These are phyloP conservation scores for Mortierella sp. DNA, from an alignment of 371 early-diverging fungal genomes.

Conservation along the genomic window DNA sequence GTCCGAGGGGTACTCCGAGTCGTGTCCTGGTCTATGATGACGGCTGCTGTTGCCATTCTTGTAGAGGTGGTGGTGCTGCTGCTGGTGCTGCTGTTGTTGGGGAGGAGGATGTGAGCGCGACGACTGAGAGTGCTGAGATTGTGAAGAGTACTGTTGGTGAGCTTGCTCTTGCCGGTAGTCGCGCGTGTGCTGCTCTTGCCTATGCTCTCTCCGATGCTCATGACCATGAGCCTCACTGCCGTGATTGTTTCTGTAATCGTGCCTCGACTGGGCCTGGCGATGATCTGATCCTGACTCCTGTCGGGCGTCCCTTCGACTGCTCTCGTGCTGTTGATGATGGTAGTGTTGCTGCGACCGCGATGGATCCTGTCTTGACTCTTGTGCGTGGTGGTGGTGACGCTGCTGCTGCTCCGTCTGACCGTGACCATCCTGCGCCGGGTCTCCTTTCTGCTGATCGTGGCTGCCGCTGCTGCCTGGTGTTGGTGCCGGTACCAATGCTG, in stretches of 20 bases:
- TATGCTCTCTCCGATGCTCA: constrained; percentile 23
- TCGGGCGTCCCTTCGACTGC: constrained; percentile 22
- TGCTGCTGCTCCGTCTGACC: constrained; percentile 21
- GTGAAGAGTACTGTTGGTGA: constrained; percentile 16
- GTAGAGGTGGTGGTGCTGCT: constrained; percentile 30
- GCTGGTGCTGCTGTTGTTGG: constrained; percentile 8
- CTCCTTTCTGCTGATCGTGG: constrained; percentile 21
- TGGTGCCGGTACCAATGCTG: constrained; percentile 26
- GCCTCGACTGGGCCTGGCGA: constrained; percentile 18
- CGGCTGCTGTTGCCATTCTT: constrained; percentile 39
- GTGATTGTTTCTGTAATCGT: constrained; percentile 30
- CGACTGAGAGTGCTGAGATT: constrained; percentile 24
- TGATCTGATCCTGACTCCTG: constrained; percentile 21
- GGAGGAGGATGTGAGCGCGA: constrained; percentile 1
- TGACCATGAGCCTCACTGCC: constrained; percentile 27
- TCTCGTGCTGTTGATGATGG: constrained; percentile 26
- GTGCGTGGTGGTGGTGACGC: too few species aligned
- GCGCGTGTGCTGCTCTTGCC: constrained; percentile 25
- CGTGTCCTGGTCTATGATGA: constrained; percentile 35
- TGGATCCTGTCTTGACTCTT: constrained; percentile 24
- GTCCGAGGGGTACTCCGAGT: constrained; percentile 29
- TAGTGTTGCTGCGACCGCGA: constrained; percentile 25
- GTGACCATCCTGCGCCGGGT: constrained; percentile 12
- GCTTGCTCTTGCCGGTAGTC: constrained; percentile 41
- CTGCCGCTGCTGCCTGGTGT: background rate